phyloP scores from a whole-genome alignment of 208 protist genomes.

The Vickermania ingenoplastis region DNA sequence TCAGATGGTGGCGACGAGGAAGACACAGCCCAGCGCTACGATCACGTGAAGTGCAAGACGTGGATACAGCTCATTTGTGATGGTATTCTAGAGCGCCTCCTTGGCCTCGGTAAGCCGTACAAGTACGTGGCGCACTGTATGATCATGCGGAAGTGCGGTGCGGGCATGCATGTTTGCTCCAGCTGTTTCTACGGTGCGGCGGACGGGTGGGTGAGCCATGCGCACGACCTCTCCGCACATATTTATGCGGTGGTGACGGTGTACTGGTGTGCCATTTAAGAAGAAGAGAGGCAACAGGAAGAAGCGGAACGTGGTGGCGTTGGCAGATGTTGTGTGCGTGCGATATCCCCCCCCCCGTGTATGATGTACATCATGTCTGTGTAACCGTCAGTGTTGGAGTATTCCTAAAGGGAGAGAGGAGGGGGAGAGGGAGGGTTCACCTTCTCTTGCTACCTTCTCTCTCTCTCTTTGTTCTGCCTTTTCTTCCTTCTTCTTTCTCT shows the following conservation, averaged over 20 bases:
- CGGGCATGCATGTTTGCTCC: slow-evolving; percentile 76
- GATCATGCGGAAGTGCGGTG: slow-evolving; percentile 78
- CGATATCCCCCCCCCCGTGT: too few relatives aligned
- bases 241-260: slow-evolving; percentile 77
- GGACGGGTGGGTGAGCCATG: slow-evolving; percentile 79
- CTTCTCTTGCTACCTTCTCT: too few relatives aligned
- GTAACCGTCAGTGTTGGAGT: too few relatives aligned
- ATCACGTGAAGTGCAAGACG: slow-evolving; percentile 53
- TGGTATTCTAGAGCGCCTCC: slow-evolving; percentile 63
- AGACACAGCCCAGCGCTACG: slow-evolving; percentile 68
- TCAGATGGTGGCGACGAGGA: slow-evolving; percentile 29
- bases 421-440: too few relatives aligned
- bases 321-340: too few relatives aligned
- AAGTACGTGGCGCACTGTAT: slow-evolving; percentile 80
- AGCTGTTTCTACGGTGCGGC: slow-evolving; percentile 69
- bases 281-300: neutral
- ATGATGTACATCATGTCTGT: too few relatives aligned
- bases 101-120: slow-evolving; percentile 72
- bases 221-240: slow-evolving; percentile 76
- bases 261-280: slow-evolving; percentile 77
- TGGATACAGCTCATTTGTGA: slow-evolving; percentile 83
- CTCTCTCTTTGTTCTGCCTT: too few relatives aligned
- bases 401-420: too few relatives aligned
- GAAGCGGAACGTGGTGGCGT: neutral
- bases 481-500: too few relatives aligned